Base-by-base conservation (phyloP, 2,329 filamentous ascomycete species). In the Curvularia spicifera region DNA sequence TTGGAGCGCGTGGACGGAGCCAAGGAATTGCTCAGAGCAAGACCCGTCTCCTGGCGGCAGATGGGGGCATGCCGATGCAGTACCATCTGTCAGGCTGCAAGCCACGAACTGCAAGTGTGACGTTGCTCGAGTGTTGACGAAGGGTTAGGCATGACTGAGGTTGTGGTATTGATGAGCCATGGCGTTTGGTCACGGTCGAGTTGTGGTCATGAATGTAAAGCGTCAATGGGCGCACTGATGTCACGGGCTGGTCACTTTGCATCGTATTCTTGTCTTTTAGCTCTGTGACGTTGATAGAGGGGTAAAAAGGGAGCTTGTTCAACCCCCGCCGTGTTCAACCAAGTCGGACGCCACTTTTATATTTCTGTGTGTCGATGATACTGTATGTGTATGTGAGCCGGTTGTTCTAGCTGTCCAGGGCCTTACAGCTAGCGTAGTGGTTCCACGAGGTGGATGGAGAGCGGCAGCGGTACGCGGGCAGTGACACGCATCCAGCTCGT, bases 21-120 rank as follows among this genome's bases (percentile, higher is more conserved):
- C n/a, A 31, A 31, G 12, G 44, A 28, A 28, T 29, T 7, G 28
- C 12, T 24, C 12, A 55, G 4, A 29, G 9, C 12, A 15, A n/a
- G 51, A 42, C 20, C 20, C 39, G 46, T 29, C 33, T 35, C 33
- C 33, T 35, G 26, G 22, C n/a, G 15, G 12, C 28, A 22, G 24
- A 29, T 50, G 45, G 39, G 40, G 35, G n/a, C 29, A 51, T 31
- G 24, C 13, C n/a, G 39, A 31, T 42, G 45, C 18, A 35, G 39
- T 44, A 51, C 33, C 33, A 24, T 28, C 46, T 58, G 52, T 58
- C 56, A 55, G 50, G 45, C 13, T 39, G 29, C 26, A 48, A 58
- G 31, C 54, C 40, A 55, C 22, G n/a, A 46, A 28, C 26, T 39
- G 45, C 56, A 58, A 50, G 51, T 58, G 42, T 35, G 52, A 58